Evolutionary conservation across 768 basidiomycete species (phyloP), one percentile per base, ranked within the genome.

Genomic region (Cystobasidium ongulense): DNA sequence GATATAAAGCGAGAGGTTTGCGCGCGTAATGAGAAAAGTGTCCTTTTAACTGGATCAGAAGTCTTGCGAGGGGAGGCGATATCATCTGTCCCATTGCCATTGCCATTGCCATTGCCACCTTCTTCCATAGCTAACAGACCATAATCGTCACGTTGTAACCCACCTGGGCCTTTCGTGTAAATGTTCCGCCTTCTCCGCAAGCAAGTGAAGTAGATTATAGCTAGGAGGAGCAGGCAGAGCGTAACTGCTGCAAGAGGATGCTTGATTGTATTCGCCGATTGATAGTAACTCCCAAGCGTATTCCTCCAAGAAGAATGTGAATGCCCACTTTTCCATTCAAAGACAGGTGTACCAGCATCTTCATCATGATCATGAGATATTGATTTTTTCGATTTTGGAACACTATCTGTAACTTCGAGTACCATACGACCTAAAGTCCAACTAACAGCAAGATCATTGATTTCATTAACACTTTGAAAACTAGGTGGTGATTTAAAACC

Each of bases 351-450:
- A n/a, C 35, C 35, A 27, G 68, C 33, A 31, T 54, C 68, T 10
- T 57, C 54, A 11, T 71, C 68, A 35, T 71, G 68, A 1, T 11
- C 52, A 54, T 61, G 68, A 11, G 52, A 31, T 18, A 17, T n/a
- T 11, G 53, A 21, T 11, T n/a, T 43, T 21, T n/a, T 27, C 27
- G 53, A 57, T 35, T 54, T 52, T 3, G 68, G 68, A 31, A 75
- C 74, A 63, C 29, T 57, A 17, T 76, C 38, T 3, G 74, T 92
- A 31, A 96, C 96, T 82, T 98, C 95, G 31, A 97, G 85, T 0
- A 98, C 95, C 94, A 98, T 98, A 81, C 97, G 98, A 31, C 96
- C 96, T 38, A 98, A 84, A 2, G 96, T 97, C 96, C 96, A 99
- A 78, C 88, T 92, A 78, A 99, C 92, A 53, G 93, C 92, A 43